A percentile compares a stretch with the other conserved stretches of the same genome.
These are phyloP conservation scores for Candida argentea DNA, from an alignment of 805 yeast species.

Conservation along the genomic window DNA sequence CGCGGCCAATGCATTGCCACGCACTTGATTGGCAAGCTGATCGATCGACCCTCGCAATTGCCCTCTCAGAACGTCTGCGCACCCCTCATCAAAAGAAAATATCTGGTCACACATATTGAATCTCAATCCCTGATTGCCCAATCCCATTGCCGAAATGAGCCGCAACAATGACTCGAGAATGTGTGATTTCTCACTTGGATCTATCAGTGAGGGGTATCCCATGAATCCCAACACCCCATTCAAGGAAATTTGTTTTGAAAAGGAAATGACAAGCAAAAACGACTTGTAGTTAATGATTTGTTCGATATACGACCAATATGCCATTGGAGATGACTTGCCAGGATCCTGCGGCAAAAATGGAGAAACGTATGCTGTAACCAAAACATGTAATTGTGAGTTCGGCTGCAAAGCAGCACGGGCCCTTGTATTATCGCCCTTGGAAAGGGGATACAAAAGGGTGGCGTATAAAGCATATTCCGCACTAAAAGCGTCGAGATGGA, in stretches of 20 bases:
- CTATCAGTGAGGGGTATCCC: constrained; percentile 15
- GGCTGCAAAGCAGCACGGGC: constrained; percentile 6
- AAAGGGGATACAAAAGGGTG: constrained; percentile 11
- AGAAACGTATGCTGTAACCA: constrained; percentile 4
- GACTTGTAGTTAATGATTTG: constrained; percentile 22
- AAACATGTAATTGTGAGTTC: constrained; percentile 1
- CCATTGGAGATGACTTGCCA: neutral
- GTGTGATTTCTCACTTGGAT: constrained; percentile 3
- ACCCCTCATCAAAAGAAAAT: no score
- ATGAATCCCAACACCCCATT: constrained; percentile 13
- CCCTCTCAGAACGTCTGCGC: no score
- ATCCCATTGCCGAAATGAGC: constrained; percentile 14
- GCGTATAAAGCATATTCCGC: constrained; percentile 11
- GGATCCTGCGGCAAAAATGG: constrained; percentile 3
- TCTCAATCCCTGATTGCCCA: constrained; percentile 19
- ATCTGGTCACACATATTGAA: no score
- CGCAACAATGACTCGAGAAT: no score
- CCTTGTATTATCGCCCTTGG: constrained; percentile 10
- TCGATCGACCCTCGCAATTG: constrained; percentile 7
- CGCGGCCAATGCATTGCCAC: constrained; percentile 19
- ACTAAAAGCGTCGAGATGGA: constrained; percentile 7
- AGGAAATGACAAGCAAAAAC: constrained; percentile 19
- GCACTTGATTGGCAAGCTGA: constrained; percentile 7
- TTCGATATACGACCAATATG: constrained; percentile 7
- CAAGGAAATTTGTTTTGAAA: constrained; percentile 14